Percentiles rank a stretch among this genome's conserved stretches.
phyloP scores from a whole-genome alignment of 192 early-diverging fungal genomes.

The Backusella parvicylindrica region DNA sequence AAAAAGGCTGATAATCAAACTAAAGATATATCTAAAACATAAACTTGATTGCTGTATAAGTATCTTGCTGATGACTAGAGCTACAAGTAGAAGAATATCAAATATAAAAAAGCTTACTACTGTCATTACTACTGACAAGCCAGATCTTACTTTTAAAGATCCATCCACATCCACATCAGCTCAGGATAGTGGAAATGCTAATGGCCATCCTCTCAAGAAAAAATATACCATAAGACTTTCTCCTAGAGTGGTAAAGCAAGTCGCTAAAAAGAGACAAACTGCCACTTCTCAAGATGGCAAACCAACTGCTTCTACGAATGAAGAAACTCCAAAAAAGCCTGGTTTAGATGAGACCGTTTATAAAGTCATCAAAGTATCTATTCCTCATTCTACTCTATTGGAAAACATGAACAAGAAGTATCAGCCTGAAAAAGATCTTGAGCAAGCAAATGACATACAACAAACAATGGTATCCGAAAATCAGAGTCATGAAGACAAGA shows the following conservation, averaged over 20 bases:
- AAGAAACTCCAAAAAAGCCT: background rate
- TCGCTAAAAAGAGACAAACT: background rate
- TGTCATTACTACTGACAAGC: background rate
- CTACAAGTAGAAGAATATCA: background rate
- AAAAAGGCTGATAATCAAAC: background rate
- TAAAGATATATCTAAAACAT: background rate
- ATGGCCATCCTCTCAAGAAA: background rate
- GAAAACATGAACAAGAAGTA: background rate
- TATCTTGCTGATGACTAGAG: background rate
- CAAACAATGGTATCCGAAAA: background rate
- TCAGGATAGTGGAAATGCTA: background rate
- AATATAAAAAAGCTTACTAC: background rate
- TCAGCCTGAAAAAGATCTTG: background rate
- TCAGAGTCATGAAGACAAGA: background rate
- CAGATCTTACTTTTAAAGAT: background rate
- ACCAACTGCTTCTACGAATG: background rate
- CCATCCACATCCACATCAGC: background rate
- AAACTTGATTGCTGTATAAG: background rate
- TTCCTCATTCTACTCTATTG: background rate
- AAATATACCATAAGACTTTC: background rate
- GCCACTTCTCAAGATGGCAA: background rate
- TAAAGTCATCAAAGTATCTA: background rate
- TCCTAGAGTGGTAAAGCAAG: background rate
- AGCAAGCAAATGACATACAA: background rate
- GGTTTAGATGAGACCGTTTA: background rate